Evolutionary conservation across 2,329 filamentous ascomycete genomes (phyloP).

Genomic region (Claviceps spartinae): DNA sequence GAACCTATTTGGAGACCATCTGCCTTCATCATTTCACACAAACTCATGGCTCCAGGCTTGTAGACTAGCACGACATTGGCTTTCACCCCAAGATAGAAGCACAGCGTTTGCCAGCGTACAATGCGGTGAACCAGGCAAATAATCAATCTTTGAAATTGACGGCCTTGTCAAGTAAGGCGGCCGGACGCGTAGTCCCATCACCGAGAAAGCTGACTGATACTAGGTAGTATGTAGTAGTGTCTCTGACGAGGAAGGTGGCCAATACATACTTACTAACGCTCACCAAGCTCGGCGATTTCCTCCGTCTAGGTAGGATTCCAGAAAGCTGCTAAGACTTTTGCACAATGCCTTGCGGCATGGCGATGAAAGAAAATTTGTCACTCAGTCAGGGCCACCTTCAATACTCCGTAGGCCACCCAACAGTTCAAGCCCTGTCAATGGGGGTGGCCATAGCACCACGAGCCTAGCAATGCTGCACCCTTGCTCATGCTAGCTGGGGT

Average conservation of each 20-base stretch:
- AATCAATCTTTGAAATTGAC: neutral
- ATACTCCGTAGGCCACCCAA: constrained; percentile 9
- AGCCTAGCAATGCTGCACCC: constrained; percentile 10
- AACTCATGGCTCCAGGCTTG: neutral
- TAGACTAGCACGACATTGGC: neutral
- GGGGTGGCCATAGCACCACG: constrained; percentile 9
- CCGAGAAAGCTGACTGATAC: neutral
- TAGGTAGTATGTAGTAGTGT: neutral
- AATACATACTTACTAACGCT: neutral
- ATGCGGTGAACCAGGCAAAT: neutral
- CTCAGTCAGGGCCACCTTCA: constrained; percentile 6
- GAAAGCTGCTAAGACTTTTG: neutral
- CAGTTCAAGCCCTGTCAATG: constrained; percentile 8
- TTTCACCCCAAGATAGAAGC: neutral
- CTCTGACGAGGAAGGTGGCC: neutral
- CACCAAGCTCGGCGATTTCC: neutral
- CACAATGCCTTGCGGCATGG: constrained; percentile 3
- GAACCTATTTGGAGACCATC: neutral
- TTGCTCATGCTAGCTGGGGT: constrained; percentile 7
- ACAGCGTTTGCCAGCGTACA: neutral
- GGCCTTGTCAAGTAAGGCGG: neutral
- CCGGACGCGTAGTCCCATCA: neutral
- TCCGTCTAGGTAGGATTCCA: neutral
- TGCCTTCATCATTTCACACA: neutral
- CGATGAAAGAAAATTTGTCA: constrained; percentile 5